Evolutionary conservation across 106 monocot species (phyloP).

Genomic region (Alisma plantagoaquatica): DNA sequence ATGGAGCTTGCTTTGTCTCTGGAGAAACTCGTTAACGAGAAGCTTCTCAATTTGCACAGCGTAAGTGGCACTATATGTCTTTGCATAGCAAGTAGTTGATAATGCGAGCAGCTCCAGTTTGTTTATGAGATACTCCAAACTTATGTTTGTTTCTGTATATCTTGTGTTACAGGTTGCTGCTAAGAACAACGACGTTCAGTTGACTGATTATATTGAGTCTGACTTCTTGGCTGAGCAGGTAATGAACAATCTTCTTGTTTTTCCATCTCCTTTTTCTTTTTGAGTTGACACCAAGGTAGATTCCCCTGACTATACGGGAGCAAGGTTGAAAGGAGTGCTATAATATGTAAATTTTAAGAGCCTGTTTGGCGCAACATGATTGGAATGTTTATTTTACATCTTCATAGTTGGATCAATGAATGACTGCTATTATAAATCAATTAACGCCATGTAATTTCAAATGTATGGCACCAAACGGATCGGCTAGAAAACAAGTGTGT

Average conservation of each 20-base stretch:
- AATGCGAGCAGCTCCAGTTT: background rate
- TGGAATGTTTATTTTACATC: background rate
- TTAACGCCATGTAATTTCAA: no score
- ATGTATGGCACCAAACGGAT: no score
- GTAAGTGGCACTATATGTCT: slow-evolving; percentile 18
- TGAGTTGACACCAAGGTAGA: background rate
- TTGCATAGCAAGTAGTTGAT: background rate
- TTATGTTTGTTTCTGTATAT: background rate
- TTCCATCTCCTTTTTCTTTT: background rate
- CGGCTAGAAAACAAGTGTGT: no score
- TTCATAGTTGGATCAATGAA: background rate
- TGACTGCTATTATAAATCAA: no score
- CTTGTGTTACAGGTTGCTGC: slow-evolving; percentile 12
- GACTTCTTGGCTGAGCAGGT: slow-evolving; percentile 92
- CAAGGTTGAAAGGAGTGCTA: background rate
- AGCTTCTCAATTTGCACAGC: slow-evolving; percentile 64
- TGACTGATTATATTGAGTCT: slow-evolving; percentile 64
- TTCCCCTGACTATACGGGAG: background rate
- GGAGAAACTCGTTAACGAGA: slow-evolving; percentile 82
- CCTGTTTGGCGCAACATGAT: background rate
- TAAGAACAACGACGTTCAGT: slow-evolving; percentile 44
- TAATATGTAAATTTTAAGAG: background rate
- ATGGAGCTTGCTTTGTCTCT: slow-evolving; percentile 85
- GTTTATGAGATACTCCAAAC: background rate
- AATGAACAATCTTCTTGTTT: background rate